Evolutionary conservation across 768 basidiomycete species (phyloP), one percentile per base, ranked within the genome.

Genomic region (Russula vinacea): DNA sequence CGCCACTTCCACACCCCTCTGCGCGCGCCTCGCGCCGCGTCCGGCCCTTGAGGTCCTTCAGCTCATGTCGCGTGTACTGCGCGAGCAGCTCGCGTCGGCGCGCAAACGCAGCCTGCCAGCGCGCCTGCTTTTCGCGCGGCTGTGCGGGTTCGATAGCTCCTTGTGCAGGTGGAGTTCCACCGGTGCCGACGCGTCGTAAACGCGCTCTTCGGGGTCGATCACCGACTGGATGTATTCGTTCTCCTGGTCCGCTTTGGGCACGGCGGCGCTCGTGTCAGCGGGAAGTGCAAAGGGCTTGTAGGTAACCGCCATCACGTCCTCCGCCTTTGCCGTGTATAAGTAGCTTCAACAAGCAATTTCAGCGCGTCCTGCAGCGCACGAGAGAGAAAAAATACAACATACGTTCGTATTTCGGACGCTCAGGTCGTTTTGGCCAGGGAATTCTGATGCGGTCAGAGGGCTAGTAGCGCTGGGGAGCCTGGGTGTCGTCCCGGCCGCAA

Each of bases 81-180:
- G 80, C 77, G 53, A 87, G 77, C 59, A 88, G 76, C 22, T 74
- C 73, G 50, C 80, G 77, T 71, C 79, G 80, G 66, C 79, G 76
- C 19, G 72, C 68, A 67, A 81, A 79, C 67, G 79, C 81, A 5
- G 77, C 78, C 73, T 89, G 83, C 88, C 88, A 93, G 67, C 92
- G 84, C 55, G 78, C 78, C 70, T 89, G 86, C 73, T 89, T 92
- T 90, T 92, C 10, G 90, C 88, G 22, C 89, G 86, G 14, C 88
- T 84, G 71, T 92, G 87, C 29, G 90, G 90, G 73, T 92, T 92
- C 32, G 89, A 80, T 44, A 94, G 82, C 70, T 94, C 92, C 65
- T 81, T 81, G 51, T 77, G 72, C 62, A 94, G 75, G 70, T 84
- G 83, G 26, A 81, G 71, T 72, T 94, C 92, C 64, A 90, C 79